These are phyloP conservation scores for Cytospora paraplurivora DNA, from an alignment of 2,329 filamentous ascomycete genomes.

Conservation along the genomic window DNA sequence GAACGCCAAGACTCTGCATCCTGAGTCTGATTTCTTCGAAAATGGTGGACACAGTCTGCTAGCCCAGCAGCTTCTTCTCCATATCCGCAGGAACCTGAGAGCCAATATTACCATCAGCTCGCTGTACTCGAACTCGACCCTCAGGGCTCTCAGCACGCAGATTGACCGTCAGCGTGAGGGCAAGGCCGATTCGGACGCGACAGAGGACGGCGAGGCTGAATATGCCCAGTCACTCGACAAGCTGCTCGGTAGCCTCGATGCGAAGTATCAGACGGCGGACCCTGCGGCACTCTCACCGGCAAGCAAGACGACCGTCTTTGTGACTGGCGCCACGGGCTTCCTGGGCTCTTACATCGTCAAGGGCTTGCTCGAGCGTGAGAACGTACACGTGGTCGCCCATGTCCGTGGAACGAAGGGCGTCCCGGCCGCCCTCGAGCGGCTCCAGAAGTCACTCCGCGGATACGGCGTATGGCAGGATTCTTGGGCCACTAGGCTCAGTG, in stretches of 20 bases:
- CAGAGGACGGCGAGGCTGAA: constrained; percentile 51
- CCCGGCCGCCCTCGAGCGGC: constrained; percentile 62
- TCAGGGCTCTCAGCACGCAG: constrained; percentile 51
- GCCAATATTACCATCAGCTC: constrained; percentile 67
- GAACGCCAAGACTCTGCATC: constrained; percentile 63
- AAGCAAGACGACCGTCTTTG: constrained; percentile 62
- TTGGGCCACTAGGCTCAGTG: constrained; percentile 65
- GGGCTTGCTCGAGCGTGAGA: constrained; percentile 71
- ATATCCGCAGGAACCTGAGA: constrained; percentile 50
- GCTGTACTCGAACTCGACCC: constrained; percentile 66
- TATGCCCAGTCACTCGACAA: constrained; percentile 55
- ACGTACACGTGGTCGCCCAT: constrained; percentile 68
- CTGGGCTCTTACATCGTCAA: constrained; percentile 78
- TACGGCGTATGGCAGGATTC: constrained; percentile 78
- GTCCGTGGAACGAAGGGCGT: constrained; percentile 68
- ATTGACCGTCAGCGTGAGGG: constrained; percentile 47
- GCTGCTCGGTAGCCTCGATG: constrained; percentile 46
- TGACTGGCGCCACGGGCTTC: constrained; percentile 91
- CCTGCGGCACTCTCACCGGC: constrained; percentile 35
- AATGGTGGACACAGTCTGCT: constrained; percentile 79
- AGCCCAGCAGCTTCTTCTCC: constrained; percentile 77
- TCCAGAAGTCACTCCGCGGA: constrained; percentile 67
- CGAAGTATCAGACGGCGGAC: constrained; percentile 33
- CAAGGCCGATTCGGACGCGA: constrained; percentile 29
- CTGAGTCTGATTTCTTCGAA: constrained; percentile 71